Base-by-base conservation (phyloP, 2,329 filamentous ascomycete species). In the Cladophialophora immunda region DNA sequence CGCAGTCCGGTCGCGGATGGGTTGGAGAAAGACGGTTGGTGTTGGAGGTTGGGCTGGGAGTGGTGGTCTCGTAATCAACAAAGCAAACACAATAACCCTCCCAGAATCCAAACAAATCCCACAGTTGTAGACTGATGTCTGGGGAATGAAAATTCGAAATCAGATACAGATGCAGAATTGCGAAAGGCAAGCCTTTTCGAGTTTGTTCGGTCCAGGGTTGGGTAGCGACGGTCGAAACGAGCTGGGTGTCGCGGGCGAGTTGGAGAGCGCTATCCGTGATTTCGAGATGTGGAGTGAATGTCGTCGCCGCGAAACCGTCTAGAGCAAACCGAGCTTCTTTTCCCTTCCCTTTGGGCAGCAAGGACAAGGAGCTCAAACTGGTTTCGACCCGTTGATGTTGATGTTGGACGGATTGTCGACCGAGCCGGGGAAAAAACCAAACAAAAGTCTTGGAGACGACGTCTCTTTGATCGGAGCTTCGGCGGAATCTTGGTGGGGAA, bases 81-180 rank as follows among this genome's bases (percentile, higher is more conserved):
- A 67, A 65, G 65, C 58, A 69, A 67, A 67, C 65, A 65, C 62
- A 65, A 58, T 59, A 58, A 57, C 62, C 68, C 45, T 38, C 64
- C 62, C 64, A 62, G 38, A 58, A 22, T n/a, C 36, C 60, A 54
- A 59, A 58, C 47, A 52, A 67, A 63, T 22, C 36, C 15, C 32
- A 34, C 36, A 58, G 38, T 53, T 34, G 45, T 41, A 52, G 38
- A 17, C 29, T 13, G n/a, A 54, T 45, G 22, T 50, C 27, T 27
- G 45, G 25, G 38, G 25, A 52, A 32, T 8, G 36, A 29, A 19
- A 45, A 27, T 29, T 45, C 58, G 41, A 41, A 47, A 32, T 58
- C 47, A 64, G 38, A 57, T 45, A 30, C 13, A 52, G 8, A 45
- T 15, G 53, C 19, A 38, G 53, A 38, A 45, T 58, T 54, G 29